Evolutionary conservation across 2,329 filamentous ascomycete genomes (phyloP), one percentile per base, ranked within the genome.

Genomic region (Neonectria coccinea): DNA sequence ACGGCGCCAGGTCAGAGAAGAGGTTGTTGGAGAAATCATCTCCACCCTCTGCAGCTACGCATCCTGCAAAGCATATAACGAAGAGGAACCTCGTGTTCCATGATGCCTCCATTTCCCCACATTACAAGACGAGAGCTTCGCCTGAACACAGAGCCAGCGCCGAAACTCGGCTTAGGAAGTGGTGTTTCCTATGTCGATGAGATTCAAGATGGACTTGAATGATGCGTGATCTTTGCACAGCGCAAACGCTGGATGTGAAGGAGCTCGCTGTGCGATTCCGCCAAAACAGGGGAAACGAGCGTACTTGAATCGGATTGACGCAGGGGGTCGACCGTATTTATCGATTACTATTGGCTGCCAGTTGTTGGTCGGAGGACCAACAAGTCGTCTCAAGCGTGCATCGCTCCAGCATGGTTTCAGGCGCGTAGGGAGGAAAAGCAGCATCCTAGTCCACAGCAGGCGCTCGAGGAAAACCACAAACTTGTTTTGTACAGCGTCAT

Each of bases 11-110:
- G 33, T 59, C 47, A 2, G 56, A 20, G 36, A 52, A 59, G 5
- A 52, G 18, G 44, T 59, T 59, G 14, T 59, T 59, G 18, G 33
- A 29, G 2, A 44, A 52, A 29, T 52, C 56, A 33, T 59, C 47
- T 2, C 36, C 33, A n/a, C 3, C 6, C 1, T 50, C 47, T 14
- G 27, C 47, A 10, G 27, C 16, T 10, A n/a, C 47, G 9, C 14
- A 31, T 41, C 16, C 39, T 18, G 16, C n/a, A 2, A 41, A 41
- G 39, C 7, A 41, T 41, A 18, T 18, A 14, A 14, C 39, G 7
- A 41, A 41, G 39, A 41, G 39, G 39, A 18, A 8, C 16, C 2
- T 18, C n/a, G 16, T 2, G 16, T 2, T 41, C 16, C 39, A n/a
- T 8, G 7, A 3, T 18, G 16, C 16, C 7, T 6, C n/a, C 39